Percentiles rank a stretch among this genome's conserved stretches.
Conservation (phyloP, 441 rosid species). For the Populus trichocarpa region DNA sequence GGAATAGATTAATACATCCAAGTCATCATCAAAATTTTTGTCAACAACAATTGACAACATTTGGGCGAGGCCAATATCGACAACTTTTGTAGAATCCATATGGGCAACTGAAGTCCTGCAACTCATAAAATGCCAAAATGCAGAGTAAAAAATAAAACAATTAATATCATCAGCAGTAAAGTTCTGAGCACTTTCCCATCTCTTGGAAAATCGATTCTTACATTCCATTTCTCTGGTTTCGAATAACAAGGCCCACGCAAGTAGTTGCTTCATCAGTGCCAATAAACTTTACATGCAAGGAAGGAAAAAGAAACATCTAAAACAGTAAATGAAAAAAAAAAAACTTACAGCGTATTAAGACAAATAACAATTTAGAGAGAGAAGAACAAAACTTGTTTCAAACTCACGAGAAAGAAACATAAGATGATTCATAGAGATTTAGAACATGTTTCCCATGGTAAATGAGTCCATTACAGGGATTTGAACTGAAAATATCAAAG, state of each 20-base stretch:
- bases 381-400: background rate
- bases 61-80: constrained; percentile 63
- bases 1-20: constrained; percentile 51
- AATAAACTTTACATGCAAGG: constrained; percentile 38
- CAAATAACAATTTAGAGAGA: background rate
- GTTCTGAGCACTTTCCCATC: background rate
- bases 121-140: constrained; percentile 13
- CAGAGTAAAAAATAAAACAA: background rate
- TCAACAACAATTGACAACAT: constrained; percentile 54
- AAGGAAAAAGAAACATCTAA: background rate
- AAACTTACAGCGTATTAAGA: background rate
- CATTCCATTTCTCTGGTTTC: constrained; percentile 65
- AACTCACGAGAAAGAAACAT: background rate
- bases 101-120: constrained; percentile 86
- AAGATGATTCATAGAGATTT: background rate
- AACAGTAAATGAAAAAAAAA: background rate
- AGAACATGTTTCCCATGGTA: background rate
- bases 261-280: constrained; percentile 94
- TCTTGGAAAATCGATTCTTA: constrained; percentile 26
- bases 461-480: background rate
- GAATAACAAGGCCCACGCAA: constrained; percentile 71
- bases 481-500: background rate
- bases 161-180: background rate
- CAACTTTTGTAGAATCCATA: constrained; percentile 60
- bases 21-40: constrained; percentile 33